phyloP scores from a whole-genome alignment of 1,284 basidiomycete genomes.

The Tylopilus sp. region DNA sequence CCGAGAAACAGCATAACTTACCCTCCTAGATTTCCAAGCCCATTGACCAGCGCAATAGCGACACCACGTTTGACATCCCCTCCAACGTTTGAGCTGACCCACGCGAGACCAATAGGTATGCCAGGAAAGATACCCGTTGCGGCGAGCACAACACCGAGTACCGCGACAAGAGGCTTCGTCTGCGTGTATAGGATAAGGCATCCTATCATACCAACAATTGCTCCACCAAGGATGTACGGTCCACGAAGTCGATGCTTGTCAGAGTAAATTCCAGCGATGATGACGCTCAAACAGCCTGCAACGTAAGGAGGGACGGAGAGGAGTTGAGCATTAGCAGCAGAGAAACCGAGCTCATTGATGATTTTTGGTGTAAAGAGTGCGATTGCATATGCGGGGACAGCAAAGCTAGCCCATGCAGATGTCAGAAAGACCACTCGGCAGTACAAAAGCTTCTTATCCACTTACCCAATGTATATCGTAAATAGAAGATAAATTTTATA shows the following conservation, averaged over 20 bases:
- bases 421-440: neutral
- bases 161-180: conserved; percentile 35
- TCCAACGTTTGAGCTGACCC: conserved; percentile 52
- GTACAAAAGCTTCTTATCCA: neutral
- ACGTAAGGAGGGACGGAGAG: conserved; percentile 49
- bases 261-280: conserved; percentile 38
- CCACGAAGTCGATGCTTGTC: conserved; percentile 41
- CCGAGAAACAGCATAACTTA: conserved; percentile 15
- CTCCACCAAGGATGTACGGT: conserved; percentile 38
- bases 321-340: conserved; percentile 51
- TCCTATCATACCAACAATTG: conserved; percentile 38
- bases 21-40: conserved; percentile 53
- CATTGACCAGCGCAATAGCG: conserved; percentile 51
- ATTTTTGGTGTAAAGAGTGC: conserved; percentile 55
- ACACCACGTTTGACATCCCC: conserved; percentile 51
- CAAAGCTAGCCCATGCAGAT: conserved; percentile 29
- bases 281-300: conserved; percentile 36
- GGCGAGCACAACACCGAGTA: conserved; percentile 47
- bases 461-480: conserved; percentile 40
- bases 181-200: conserved; percentile 42
- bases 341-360: conserved; percentile 50
- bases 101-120: conserved; percentile 50
- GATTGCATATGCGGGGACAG: conserved; percentile 52
- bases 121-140: conserved; percentile 50
- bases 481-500: conserved; percentile 44